These are phyloP conservation scores for Aspergillus clavatus DNA, from an alignment of 2,329 filamentous ascomycete species.

Conservation along the genomic window DNA sequence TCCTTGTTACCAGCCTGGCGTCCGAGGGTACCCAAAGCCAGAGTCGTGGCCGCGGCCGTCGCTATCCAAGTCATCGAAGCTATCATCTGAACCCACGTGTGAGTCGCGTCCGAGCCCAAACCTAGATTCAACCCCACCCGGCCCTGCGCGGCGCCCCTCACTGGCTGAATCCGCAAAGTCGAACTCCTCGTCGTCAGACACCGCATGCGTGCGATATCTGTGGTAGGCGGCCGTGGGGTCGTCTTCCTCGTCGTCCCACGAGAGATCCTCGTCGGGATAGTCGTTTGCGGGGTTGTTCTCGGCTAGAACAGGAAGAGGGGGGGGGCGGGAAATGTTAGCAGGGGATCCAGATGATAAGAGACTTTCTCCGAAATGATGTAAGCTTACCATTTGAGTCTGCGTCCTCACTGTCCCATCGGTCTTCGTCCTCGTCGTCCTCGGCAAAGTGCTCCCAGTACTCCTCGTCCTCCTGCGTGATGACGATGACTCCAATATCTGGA, in stretches of 20 bases:
- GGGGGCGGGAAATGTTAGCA: too few species aligned
- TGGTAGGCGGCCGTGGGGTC: slow-evolving; percentile 35
- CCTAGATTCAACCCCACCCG: slow-evolving; percentile 19
- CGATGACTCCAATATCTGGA: slow-evolving; percentile 38
- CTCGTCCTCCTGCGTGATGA: slow-evolving; percentile 42
- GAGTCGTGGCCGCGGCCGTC: not conserved
- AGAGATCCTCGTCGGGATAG: slow-evolving; percentile 48
- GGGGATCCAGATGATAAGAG: too few species aligned
- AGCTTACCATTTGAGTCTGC: slow-evolving; percentile 56
- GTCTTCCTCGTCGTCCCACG: slow-evolving; percentile 44
- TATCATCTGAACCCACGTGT: slow-evolving; percentile 28
- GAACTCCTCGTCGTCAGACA: slow-evolving; percentile 44
- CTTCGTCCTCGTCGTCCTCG: slow-evolving; percentile 50
- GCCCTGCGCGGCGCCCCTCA: slow-evolving; percentile 24
- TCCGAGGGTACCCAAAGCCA: too few species aligned
- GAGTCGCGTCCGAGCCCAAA: slow-evolving; percentile 10
- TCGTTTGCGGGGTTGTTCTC: slow-evolving; percentile 49
- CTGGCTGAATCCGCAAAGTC: slow-evolving; percentile 35
- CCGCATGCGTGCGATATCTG: slow-evolving; percentile 36
- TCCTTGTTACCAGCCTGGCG: slow-evolving; percentile 4
- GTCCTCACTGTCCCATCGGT: slow-evolving; percentile 56
- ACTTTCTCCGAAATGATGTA: not conserved
- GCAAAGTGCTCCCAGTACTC: slow-evolving; percentile 55
- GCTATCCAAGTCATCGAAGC: slow-evolving; percentile 12
- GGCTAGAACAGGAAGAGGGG: slow-evolving; percentile 36